Evolutionary conservation across 306 rosid genomes (phyloP).

Genomic region (Cucumis cinereus): DNA sequence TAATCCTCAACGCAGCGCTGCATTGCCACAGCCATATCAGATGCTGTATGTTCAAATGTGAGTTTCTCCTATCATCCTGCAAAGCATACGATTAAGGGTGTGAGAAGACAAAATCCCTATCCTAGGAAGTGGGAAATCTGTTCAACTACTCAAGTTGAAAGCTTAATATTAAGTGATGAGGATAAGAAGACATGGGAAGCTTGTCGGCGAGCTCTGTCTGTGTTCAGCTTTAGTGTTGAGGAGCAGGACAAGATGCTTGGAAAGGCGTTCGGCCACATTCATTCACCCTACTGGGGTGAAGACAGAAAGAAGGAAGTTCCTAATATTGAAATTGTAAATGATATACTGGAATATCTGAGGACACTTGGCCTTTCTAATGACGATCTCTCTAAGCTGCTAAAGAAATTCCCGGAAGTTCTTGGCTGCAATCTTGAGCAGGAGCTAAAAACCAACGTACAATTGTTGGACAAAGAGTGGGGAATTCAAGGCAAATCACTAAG

Average conservation of each 20-base stretch:
- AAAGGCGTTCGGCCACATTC: conserved; percentile 74
- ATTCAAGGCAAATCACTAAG: conserved; percentile 61
- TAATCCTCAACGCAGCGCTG: neutral
- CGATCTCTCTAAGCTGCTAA: conserved; percentile 65
- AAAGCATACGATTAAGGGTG: conserved; percentile 17
- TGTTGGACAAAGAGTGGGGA: conserved; percentile 70
- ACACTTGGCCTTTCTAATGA: conserved; percentile 64
- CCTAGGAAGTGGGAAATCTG: conserved; percentile 38
- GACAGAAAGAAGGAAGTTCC: conserved; percentile 53
- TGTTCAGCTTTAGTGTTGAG: conserved; percentile 44
- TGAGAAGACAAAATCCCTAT: conserved; percentile 21
- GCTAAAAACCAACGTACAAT: conserved; percentile 47
- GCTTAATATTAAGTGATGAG: conserved; percentile 30
- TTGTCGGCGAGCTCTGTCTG: conserved; percentile 40
- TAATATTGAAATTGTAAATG: conserved; percentile 33
- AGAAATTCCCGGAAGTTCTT: conserved; percentile 86
- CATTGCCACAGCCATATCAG: neutral
- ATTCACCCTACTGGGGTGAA: conserved; percentile 95
- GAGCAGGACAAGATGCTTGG: conserved; percentile 83
- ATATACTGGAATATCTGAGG: conserved; percentile 50
- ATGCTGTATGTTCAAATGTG: neutral
- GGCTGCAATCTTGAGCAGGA: conserved; percentile 75
- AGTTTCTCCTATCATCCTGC: conserved; percentile 10
- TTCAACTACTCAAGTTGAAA: conserved; percentile 43
- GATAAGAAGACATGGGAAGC: conserved; percentile 59